These are phyloP conservation scores for Candida taoyuanica DNA, from an alignment of 805 yeast species.

Conservation along the genomic window DNA sequence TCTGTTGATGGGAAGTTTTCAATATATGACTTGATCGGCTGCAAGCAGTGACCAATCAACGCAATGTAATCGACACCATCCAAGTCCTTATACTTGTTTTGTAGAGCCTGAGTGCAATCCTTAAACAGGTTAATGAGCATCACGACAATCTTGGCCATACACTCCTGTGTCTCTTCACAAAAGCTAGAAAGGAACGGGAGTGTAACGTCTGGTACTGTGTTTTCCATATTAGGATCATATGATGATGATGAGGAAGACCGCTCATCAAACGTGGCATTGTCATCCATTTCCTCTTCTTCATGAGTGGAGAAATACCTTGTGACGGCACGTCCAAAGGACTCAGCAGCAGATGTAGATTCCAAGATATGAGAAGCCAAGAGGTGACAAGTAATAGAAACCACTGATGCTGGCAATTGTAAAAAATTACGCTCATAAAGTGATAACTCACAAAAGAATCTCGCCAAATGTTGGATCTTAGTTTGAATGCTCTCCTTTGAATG, in stretches of 20 bases:
- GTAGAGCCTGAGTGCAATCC: conserved; percentile 21
- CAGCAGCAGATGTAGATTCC: conserved; percentile 26
- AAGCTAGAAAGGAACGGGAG: conserved; percentile 26
- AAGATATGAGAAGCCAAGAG: conserved; percentile 48
- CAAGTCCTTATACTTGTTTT: conserved; percentile 18
- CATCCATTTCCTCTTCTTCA: conserved; percentile 19
- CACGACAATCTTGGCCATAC: conserved; percentile 14
- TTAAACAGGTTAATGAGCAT: conserved; percentile 18
- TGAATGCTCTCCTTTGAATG: conserved; percentile 12
- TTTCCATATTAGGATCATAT: conserved; percentile 25
- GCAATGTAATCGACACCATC: conserved; percentile 27
- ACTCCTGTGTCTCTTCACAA: conserved; percentile 13
- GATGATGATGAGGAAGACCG: too few species aligned
- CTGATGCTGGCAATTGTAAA: conserved; percentile 40
- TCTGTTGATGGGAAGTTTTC: conserved; percentile 12
- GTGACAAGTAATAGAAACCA: conserved; percentile 46
- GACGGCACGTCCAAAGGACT: conserved; percentile 19
- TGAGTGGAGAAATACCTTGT: conserved; percentile 5
- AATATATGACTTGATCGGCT: conserved; percentile 20
- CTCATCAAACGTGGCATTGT: conserved; percentile 25
- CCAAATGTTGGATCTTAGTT: conserved; percentile 25
- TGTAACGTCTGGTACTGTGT: conserved; percentile 21
- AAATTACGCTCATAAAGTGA: conserved; percentile 47
- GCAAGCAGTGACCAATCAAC: conserved; percentile 28
- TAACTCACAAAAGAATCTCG: conserved; percentile 51